Base-by-base conservation (phyloP, 2,329 filamentous ascomycete genomes). In the Chlorencoelia australis region DNA sequence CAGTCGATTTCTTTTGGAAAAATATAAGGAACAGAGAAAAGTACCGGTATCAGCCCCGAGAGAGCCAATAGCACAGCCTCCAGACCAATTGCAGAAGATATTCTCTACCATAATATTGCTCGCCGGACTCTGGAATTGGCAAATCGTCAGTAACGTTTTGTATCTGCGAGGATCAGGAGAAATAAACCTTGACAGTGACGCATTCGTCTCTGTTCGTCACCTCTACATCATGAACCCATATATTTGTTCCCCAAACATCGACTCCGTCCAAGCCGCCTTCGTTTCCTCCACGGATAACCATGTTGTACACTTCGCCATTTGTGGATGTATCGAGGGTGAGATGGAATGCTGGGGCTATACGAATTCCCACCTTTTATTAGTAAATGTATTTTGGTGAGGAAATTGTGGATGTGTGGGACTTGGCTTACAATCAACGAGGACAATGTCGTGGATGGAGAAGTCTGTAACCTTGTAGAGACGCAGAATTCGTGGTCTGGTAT, bases 191-290 rank as follows among this genome's bases (percentile, higher is more conserved):
- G 41, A 73, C 67, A 2, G 69, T 73, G 0, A 75, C 68, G 49
- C 70, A 75, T 50, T 76, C 73, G 48, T 76, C 70, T 54, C 73
- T 74, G 63, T 76, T 77, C 16, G 72, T 73, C 5, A 76, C 71
- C 58, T 69, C 68, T 28, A 75, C 60, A 50, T 77, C 72, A 48
- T 76, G 72, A 31, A 75, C 58, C 65, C 67, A 71, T 35, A 75
- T 65, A 45, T 75, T 74, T 29, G 53, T 63, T 9, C 64, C 63
- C 57, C 62, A 71, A 4, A 75, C 61, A 48, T 75, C 67, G 38
- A 75, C 62, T 3, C 72, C 73, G 48, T 76, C 72, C 4, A 75
- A 54, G 30, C 68, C 68, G 31, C 69, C 69, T 41, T 56, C 51
- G 37, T 72, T 59, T 3, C 61, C 69, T 29, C 69, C 69, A 4